Evolutionary conservation across 176 grass and related monocot species (phyloP).

Genomic region (Oryza nivara): DNA sequence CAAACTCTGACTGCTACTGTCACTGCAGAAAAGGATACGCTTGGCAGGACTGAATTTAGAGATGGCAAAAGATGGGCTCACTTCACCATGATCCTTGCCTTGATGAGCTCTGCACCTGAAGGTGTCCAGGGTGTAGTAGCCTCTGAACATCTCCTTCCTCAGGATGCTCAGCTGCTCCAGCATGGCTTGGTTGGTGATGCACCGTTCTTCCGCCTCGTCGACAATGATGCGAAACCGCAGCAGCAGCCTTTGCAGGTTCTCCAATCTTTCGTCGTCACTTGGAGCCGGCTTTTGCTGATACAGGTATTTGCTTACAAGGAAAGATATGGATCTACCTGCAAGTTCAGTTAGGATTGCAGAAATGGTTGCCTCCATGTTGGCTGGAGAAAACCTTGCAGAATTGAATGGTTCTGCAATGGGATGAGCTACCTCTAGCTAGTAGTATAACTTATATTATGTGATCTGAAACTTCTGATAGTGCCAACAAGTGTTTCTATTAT

Average conservation of each 20-base stretch:
- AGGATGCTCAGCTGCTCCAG: no score
- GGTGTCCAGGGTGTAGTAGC: no score
- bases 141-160: no score
- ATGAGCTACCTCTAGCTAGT: neutral
- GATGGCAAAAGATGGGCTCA: no score
- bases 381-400: neutral
- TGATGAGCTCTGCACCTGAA: no score
- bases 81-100: no score
- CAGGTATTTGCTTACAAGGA: neutral
- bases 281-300: neutral
- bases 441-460: neutral
- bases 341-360: neutral
- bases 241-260: constrained; percentile 7
- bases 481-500: neutral
- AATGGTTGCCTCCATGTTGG: neutral
- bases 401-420: neutral
- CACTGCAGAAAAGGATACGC: no score
- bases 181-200: no score
- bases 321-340: neutral
- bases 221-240: neutral
- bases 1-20: no score
- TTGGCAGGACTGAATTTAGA: no score
- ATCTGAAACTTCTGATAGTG: neutral
- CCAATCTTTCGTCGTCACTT: neutral
- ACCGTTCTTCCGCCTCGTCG: constrained; percentile 2